These are phyloP conservation scores for Tylopilus balloui DNA, from an alignment of 768 basidiomycete species.

Conservation along the genomic window DNA sequence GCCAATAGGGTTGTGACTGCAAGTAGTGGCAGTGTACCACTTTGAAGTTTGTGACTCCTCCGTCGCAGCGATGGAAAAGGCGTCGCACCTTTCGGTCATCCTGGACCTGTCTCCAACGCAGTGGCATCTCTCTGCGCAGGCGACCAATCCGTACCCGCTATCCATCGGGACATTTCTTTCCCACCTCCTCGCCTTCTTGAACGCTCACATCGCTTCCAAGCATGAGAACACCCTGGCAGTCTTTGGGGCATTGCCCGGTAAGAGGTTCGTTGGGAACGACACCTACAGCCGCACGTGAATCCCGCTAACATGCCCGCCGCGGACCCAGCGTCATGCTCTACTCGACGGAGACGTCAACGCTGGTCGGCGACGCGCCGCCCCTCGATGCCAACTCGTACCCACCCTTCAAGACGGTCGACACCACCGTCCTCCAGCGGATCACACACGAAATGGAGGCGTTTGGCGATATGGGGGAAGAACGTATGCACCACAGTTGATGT, in stretches of 20 bases:
- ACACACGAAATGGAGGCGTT: slow-evolving; percentile 56
- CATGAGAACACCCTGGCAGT: slow-evolving; percentile 93
- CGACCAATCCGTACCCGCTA: slow-evolving; percentile 49
- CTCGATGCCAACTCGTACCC: slow-evolving; percentile 79
- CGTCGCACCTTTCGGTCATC: slow-evolving; percentile 74
- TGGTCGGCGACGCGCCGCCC: slow-evolving; percentile 32
- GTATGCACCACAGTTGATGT: slow-evolving; percentile 6
- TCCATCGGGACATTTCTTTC: slow-evolving; percentile 71
- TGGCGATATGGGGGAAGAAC: slow-evolving; percentile 45
- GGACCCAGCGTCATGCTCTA: slow-evolving; percentile 69
- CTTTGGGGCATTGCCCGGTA: slow-evolving; percentile 82
- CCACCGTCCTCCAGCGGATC: slow-evolving; percentile 58
- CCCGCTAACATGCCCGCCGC: background rate
- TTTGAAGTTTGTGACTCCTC: too few species aligned
- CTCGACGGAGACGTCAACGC: slow-evolving; percentile 45
- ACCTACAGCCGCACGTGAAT: background rate
- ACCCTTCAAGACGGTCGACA: slow-evolving; percentile 76
- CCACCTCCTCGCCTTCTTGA: slow-evolving; percentile 85
- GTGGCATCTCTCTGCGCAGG: slow-evolving; percentile 69
- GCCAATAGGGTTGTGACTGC: background rate
- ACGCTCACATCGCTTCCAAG: slow-evolving; percentile 85
- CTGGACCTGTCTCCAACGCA: slow-evolving; percentile 82
- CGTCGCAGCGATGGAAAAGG: slow-evolving; percentile 37
- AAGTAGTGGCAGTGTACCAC: background rate
- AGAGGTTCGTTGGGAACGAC: slow-evolving; percentile 56